Base-by-base conservation (phyloP, 768 basidiomycete species). In the Tylopilus rubrobrunneus region DNA sequence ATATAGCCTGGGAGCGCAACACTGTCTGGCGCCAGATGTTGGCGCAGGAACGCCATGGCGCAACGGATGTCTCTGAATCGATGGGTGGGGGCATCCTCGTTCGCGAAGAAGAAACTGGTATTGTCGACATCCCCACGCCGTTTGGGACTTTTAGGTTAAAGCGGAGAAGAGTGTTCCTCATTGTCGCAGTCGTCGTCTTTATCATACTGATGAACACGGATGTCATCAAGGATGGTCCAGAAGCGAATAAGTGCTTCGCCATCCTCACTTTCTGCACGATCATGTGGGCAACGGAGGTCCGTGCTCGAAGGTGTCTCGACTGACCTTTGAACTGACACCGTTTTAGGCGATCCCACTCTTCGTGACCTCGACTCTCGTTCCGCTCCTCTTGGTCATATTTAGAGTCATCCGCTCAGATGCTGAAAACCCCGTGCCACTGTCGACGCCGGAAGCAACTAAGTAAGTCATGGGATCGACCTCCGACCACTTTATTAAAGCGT, bases 21-120 rank as follows among this genome's bases (percentile, higher is more conserved):
- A 99, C 97, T 1, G 87, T 98, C 12, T 99, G 97, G 97, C 79
- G 92, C 25, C 87, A 92, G 69, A 95, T 97, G 93, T 89, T 97
- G 55, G 86, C 84, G 3, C 81, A 83, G 39, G 89, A 91, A 61
- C 80, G 91, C 28, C 78, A 83, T 5, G 89, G 91, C 17, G 47
- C 53, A 25, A 19, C 58, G 25, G 66, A 72, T 41, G 48, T 73
- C 57, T 52, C 71, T 52, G 75, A 73, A 46, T 58, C 68, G 28
- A 59, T 61, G 37, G 62, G 75, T 15, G 84, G 83, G 9, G 81
- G 73, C 1, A 73, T 74, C 14, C 68, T 84, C 17, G 56, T 82
- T 19, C 76, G 71, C 28, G 69, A 75, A 23, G 62, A 70, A 46
- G 74, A 78, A 51, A 67, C 59, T 23, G 70, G 69, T 7, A 52